A percentile compares a stretch with the other conserved stretches of the same genome.
Evolutionary conservation across 179 eudicot species (phyloP).

Genomic region (Pouteria campechiana): DNA sequence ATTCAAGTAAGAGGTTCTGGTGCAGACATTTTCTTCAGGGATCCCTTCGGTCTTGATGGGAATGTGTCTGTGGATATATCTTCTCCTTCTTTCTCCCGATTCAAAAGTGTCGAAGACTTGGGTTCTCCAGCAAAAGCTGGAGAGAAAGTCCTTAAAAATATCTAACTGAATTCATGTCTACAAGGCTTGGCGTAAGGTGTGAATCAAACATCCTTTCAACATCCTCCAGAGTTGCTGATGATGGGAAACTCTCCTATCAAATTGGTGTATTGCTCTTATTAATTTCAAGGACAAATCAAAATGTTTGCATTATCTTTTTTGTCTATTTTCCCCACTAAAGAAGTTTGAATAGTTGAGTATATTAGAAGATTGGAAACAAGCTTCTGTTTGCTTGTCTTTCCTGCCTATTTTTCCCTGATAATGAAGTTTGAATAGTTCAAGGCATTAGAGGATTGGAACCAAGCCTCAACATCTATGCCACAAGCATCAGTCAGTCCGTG

Average conservation of each 20-base stretch:
- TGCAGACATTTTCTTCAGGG: constrained; percentile 93
- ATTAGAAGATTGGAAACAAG: too few species aligned
- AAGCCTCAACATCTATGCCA: too few species aligned
- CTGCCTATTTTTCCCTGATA: too few species aligned
- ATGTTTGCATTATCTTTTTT: background rate
- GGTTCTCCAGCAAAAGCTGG: constrained; percentile 89
- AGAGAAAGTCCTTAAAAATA: constrained; percentile 61
- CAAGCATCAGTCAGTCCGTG: too few species aligned
- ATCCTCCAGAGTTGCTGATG: constrained; percentile 77
- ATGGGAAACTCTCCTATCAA: constrained; percentile 78
- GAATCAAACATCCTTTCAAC: constrained; percentile 65
- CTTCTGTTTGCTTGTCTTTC: too few species aligned
- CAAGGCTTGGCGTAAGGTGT: constrained; percentile 92
- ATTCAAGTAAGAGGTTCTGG: constrained; percentile 94
- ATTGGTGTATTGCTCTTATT: constrained; percentile 51
- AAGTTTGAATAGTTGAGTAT: too few species aligned
- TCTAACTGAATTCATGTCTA: constrained; percentile 95
- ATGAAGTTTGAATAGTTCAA: too few species aligned
- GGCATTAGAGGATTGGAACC: too few species aligned
- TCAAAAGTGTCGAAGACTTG: constrained; percentile 76
- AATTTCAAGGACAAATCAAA: background rate
- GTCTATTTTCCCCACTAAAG: too few species aligned
- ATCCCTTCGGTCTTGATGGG: constrained; percentile 83
- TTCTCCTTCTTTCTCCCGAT: constrained; percentile 89
- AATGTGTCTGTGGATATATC: constrained; percentile 71